Evolutionary conservation across 164 flowering plant species (phyloP), one percentile per base, ranked within the genome.

Genomic region (Magnolia changhungtana): DNA sequence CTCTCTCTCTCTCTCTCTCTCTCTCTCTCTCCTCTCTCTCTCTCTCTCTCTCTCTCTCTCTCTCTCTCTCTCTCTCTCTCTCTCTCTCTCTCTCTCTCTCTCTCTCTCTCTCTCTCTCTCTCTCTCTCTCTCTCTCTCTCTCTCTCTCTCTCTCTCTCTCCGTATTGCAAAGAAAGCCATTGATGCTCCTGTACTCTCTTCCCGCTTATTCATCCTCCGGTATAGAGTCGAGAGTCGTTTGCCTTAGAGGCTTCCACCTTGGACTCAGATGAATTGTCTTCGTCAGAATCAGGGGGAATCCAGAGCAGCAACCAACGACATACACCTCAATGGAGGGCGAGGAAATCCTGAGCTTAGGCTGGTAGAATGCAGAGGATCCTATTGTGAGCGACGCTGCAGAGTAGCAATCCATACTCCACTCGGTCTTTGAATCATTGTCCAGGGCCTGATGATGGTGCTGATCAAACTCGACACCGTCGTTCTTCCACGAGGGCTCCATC

Each of bases 351-450:
- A 84, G 76, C 79, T 84, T 89, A n/a, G 91, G 91, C 76, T 86
- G 88, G 52, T 87, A 88, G 79, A 90, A 90, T 19, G 89, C 86
- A 9, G 91, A 86, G 14, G 82, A 73, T 0, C 87, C 89, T 2
- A 81, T 74, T 1, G 81, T 69, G 9, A 81, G 73, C 1, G 81
- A 76, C 18, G 78, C 83, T 7, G 89, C 89, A 64, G 80, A 74
- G 74, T 82, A 88, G 74, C 98, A 92, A 74, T 93, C 92, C 92
- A 95, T 88, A 45, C 87, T 87, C 98, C 97, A 94, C 18, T 91
- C 90, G 2, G 82, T 83, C 77, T 50, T 87, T n/a, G 84, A 63
- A 79, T 86, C 89, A 21, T 78, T 86, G 59, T 87, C 86, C 73
- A 66, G 55, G 31, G 73, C 82, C 7, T 78, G 80, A 27, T 73